Conservation (phyloP, 73 alveolate genomes). For the Effrenium voratum region DNA sequence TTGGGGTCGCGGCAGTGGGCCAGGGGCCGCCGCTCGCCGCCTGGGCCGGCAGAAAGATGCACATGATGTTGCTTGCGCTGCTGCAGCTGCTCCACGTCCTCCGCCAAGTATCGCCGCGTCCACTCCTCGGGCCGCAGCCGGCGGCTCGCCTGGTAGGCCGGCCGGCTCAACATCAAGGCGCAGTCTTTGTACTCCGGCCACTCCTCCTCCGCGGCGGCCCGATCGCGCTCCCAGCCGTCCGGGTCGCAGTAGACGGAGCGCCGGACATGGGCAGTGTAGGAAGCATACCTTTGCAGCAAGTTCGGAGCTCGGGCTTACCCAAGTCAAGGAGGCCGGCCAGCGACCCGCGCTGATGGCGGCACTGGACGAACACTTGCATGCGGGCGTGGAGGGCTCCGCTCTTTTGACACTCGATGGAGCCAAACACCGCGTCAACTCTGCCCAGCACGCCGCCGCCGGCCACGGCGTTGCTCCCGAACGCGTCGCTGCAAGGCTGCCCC, state of each 20-base stretch:
- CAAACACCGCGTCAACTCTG: slow-evolving; percentile 19
- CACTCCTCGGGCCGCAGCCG: neutral
- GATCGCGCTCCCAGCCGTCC: slow-evolving; percentile 2
- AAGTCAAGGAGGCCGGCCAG: neutral
- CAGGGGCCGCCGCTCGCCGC: slow-evolving; percentile 5
- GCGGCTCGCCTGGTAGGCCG: neutral
- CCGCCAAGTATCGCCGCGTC: neutral
- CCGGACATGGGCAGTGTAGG: neutral
- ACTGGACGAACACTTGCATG: neutral
- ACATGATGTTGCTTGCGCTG: slow-evolving; percentile 42
- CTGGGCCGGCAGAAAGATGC: neutral
- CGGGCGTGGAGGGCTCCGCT: slow-evolving; percentile 26
- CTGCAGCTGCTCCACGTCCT: slow-evolving; percentile 27
- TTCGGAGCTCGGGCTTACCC: neutral
- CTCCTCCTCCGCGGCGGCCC: neutral
- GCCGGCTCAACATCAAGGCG: slow-evolving; percentile 14
- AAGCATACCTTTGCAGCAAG: neutral
- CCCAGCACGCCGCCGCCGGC: slow-evolving; percentile 23
- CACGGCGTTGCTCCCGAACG: slow-evolving; percentile 41
- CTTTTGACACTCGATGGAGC: slow-evolving; percentile 28
- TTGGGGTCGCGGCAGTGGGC: slow-evolving; percentile 14
- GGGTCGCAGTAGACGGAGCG: slow-evolving; percentile 13
- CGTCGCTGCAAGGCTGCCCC: neutral
- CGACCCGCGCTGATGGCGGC: neutral
- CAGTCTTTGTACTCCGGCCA: slow-evolving; percentile 3